Conservation (phyloP, 208 protist genomes). For the Trypanosoma cruzi region DNA sequence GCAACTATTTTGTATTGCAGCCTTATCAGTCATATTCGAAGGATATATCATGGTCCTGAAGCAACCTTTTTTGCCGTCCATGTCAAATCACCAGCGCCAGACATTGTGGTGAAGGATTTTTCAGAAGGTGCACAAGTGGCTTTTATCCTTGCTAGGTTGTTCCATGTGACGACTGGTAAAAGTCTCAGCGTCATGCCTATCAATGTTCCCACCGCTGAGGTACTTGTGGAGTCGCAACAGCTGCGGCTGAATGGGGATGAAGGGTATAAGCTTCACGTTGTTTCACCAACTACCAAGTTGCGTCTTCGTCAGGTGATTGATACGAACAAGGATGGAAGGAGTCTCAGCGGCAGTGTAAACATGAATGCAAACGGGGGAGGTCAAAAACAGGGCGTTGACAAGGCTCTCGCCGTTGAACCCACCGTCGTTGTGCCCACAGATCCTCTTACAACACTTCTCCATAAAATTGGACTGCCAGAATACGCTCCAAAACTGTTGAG, state of each 20-base stretch:
- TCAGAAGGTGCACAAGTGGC: slow-evolving; percentile 14
- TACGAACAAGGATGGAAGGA: not conserved
- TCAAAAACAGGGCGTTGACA: not conserved
- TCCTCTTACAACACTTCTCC: slow-evolving; percentile 23
- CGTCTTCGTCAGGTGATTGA: slow-evolving; percentile 23
- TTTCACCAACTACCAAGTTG: slow-evolving; percentile 19
- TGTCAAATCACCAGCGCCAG: slow-evolving; percentile 16
- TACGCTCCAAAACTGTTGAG: slow-evolving; percentile 19
- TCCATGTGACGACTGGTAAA: slow-evolving; percentile 12
- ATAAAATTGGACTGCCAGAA: slow-evolving; percentile 24
- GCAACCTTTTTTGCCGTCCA: slow-evolving; percentile 24
- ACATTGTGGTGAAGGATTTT: slow-evolving; percentile 32
- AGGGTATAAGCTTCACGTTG: slow-evolving; percentile 24
- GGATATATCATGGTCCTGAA: slow-evolving; percentile 15
- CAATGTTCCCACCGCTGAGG: slow-evolving; percentile 23
- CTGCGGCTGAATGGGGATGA: slow-evolving; percentile 17
- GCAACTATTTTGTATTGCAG: slow-evolving; percentile 18
- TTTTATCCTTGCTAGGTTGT: slow-evolving; percentile 11
- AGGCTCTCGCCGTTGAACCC: not conserved
- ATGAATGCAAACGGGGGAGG: not conserved
- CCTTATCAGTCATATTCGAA: slow-evolving; percentile 21
- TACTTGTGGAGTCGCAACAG: slow-evolving; percentile 23
- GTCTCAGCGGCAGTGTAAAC: not conserved
- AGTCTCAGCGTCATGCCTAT: slow-evolving; percentile 22
- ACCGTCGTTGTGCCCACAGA: slow-evolving; percentile 5